A percentile compares a stretch with the other conserved stretches of the same genome.
Conservation (phyloP, 495 filamentous ascomycete species). For the Lasiosphaeria hispida region DNA sequence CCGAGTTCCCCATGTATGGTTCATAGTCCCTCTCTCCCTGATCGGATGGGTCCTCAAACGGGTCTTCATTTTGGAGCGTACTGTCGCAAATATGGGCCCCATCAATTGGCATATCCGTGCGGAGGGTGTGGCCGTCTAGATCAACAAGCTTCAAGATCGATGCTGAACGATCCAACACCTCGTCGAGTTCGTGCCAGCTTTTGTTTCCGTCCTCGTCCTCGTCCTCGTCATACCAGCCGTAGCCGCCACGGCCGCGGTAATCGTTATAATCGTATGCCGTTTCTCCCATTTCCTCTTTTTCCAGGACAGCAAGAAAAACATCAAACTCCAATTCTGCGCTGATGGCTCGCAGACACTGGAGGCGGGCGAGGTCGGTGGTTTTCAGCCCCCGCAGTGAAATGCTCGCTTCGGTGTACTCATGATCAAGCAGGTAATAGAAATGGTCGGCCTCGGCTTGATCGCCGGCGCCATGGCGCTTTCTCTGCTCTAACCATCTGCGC, state of each 20-base stretch:
- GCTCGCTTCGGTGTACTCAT: conserved; percentile 46
- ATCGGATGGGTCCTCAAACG: no score
- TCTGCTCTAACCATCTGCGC: conserved; percentile 15
- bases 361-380: conserved; percentile 31
- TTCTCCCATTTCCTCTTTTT: not conserved
- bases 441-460: not conserved
- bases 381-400: conserved; percentile 40
- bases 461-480: not conserved
- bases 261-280: not conserved
- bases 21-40: no score
- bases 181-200: no score
- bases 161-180: no score
- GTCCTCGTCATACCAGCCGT: not conserved
- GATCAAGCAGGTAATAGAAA: conserved; percentile 41
- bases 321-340: not conserved
- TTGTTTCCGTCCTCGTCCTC: conserved; percentile 3
- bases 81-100: no score
- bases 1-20: no score
- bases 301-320: not conserved
- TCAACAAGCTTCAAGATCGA: no score
- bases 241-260: not conserved
- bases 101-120: no score
- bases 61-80: no score
- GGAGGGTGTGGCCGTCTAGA: no score
- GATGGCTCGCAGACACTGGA: not conserved